Evolutionary conservation across 2,329 filamentous ascomycete genomes (phyloP).

Genomic region (Didymella keratinophila): DNA sequence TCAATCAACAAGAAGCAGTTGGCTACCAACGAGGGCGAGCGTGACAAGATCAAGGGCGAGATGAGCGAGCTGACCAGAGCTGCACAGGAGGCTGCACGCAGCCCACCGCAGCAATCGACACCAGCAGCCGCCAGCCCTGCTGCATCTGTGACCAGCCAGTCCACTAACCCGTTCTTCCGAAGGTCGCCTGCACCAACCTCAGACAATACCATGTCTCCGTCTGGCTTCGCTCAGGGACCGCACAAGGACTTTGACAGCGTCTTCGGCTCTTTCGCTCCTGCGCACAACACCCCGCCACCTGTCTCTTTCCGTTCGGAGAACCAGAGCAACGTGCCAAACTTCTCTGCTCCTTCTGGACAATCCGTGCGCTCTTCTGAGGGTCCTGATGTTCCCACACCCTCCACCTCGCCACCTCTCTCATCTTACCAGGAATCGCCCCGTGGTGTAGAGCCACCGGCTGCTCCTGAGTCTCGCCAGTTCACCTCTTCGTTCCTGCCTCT

Average conservation of each 20-base stretch:
- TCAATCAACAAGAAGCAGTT: constrained; percentile 99
- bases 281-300: constrained; percentile 58
- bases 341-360: constrained; percentile 52
- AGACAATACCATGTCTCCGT: constrained; percentile 60
- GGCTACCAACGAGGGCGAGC: constrained; percentile 84
- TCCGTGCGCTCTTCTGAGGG: constrained; percentile 56
- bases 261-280: constrained; percentile 71
- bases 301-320: constrained; percentile 69
- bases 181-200: constrained; percentile 59
- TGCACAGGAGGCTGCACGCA: constrained; percentile 61
- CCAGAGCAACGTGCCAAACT: constrained; percentile 45
- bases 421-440: constrained; percentile 63
- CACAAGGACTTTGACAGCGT: constrained; percentile 76
- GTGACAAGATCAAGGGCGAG: constrained; percentile 85
- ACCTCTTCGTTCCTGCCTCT: constrained; percentile 80
- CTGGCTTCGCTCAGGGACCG: constrained; percentile 56
- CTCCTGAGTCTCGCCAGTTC: constrained; percentile 78
- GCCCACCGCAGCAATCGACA: constrained; percentile 43
- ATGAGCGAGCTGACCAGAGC: constrained; percentile 72
- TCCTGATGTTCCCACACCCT: constrained; percentile 66
- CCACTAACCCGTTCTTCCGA: constrained; percentile 95
- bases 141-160: constrained; percentile 67
- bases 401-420: constrained; percentile 67
- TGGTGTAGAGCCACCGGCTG: constrained; percentile 67
- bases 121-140: constrained; percentile 71